phyloP scores from a whole-genome alignment of 257 asterid genomes.

The Jacaranda mimosifolia region DNA sequence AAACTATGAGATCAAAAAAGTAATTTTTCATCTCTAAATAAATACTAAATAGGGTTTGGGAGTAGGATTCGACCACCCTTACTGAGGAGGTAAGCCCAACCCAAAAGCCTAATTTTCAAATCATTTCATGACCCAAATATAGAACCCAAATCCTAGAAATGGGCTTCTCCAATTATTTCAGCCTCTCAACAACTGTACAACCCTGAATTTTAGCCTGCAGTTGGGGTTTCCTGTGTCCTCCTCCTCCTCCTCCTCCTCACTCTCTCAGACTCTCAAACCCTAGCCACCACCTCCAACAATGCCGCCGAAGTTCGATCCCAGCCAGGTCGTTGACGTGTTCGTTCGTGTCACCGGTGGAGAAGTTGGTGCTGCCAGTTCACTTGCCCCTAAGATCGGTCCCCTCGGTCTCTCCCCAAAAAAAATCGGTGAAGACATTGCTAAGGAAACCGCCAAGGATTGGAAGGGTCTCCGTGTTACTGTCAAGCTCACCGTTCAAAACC shows the following conservation, averaged over 20 bases:
- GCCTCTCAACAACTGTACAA: constrained; percentile 23
- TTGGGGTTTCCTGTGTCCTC: not conserved
- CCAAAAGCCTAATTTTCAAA: not conserved
- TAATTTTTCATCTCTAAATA: too few species aligned
- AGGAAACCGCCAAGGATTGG: constrained; percentile 74
- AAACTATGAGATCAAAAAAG: too few species aligned
- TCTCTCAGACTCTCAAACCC: constrained; percentile 29
- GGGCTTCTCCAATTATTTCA: constrained; percentile 4
- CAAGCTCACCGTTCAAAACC: constrained; percentile 69
- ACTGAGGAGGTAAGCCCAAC: not conserved
- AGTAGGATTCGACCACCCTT: too few species aligned
- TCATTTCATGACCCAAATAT: not conserved
- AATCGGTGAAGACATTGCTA: constrained; percentile 72
- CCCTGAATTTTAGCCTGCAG: not conserved
- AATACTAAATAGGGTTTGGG: too few species aligned
- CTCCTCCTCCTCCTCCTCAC: not conserved
- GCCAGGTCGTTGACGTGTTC: constrained; percentile 61
- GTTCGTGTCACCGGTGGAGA: constrained; percentile 71
- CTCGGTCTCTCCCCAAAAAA: constrained; percentile 69
- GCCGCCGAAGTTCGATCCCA: constrained; percentile 73
- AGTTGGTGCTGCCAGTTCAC: constrained; percentile 71
- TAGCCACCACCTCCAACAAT: constrained; percentile 32
- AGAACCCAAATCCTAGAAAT: not conserved
- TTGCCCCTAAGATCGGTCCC: constrained; percentile 70
- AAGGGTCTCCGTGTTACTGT: constrained; percentile 76